Evolutionary conservation across 306 rosid genomes (phyloP), one percentile per base, ranked within the genome.

Genomic region (Cicer yamashitae): DNA sequence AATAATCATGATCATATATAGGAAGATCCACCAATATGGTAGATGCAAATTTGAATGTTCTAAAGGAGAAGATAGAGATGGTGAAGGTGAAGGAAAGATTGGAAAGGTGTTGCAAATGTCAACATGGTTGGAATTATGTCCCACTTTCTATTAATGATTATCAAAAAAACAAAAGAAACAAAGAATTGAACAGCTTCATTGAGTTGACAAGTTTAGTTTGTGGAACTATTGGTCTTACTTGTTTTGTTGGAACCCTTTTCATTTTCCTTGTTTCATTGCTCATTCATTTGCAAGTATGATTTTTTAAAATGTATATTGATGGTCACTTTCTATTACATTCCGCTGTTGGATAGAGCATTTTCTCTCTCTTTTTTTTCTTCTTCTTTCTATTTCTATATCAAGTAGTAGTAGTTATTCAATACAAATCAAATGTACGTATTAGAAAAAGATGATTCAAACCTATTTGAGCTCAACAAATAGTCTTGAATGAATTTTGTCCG

Each of bases 81-180:
- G 76, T 86, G 67, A 90, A 76, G 85, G 83, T 44, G 82, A 88
- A 79, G 82, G 96, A 86, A 76, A 81, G 51, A 62, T 73, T 90
- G 10, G 88, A 90, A 72, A 86, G 85, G 65, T 71, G 85, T 64
- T 83, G 81, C 51, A 82, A 57, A 62, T 54, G 67, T 20, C 70
- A 78, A 38, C 59, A 74, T 54, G 92, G 92, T 14, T 88, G 96
- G 96, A 86, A 90, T 57, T 81, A 88, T 75, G 47, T 51, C 4
- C 13, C 40, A 8, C 5, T 60, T 25, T 61, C 64, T 67, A 20
- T 60, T 3, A 60, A 37, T 60, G 67, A 60, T 60, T 5, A 68
- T 74, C 7, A 77, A 44, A 58, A 72, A 51, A 15, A 10, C 20
- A 72, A 79, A 57, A 61, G 76, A 67, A 60, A 7, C 6, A 83